Evolutionary conservation across 2,329 filamentous ascomycete genomes (phyloP), one percentile per base, ranked within the genome.

Genomic region (Dactylonectria estremocensis): DNA sequence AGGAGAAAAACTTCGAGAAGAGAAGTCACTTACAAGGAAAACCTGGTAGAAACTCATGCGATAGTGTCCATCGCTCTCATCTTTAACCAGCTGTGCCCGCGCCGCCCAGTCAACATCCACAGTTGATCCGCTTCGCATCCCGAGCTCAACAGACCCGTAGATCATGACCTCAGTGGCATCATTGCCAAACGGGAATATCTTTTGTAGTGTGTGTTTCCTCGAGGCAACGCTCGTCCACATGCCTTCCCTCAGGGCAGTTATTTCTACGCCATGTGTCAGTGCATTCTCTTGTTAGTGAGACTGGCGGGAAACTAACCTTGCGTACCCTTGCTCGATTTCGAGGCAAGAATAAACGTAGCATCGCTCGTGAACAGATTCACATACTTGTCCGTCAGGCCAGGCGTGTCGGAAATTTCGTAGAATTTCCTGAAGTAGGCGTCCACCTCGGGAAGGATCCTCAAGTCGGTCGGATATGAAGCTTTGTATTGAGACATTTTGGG

Each of bases 11-110:
- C 14, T 2, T n/a, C 24, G 16, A 20, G 13, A 2, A 11, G 2
- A n/a, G 8, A 2, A 2, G n/a, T 14, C 10, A 80, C 84, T 79
- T 68, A 87, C 86, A 71, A 88, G 67, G 73, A 87, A 88, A 6
- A 88, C 85, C 74, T 88, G 86, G 75, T 89, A 88, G 69, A 84
- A 86, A 33, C 81, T 78, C 80, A 88, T 82, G 77, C 81, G 88
- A 75, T 89, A 85, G 70, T 83, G 83, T 4, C 85, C 88, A 52
- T 86, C 83, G 50, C 81, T 80, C 7, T 67, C 52, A 6, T 86
- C 84, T 31, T 83, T 72, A 13, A 57, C 78, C 50, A 91, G 82
- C 60, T 86, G 81, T 4, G 86, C 88, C 68, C 86, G 80, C 58
- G 83, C 88, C 18, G 86, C 85, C 88, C 88, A 90, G 11, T 88